Base-by-base conservation (phyloP, 108 stramenopile species). In the Parietichytrium sp. region DNA sequence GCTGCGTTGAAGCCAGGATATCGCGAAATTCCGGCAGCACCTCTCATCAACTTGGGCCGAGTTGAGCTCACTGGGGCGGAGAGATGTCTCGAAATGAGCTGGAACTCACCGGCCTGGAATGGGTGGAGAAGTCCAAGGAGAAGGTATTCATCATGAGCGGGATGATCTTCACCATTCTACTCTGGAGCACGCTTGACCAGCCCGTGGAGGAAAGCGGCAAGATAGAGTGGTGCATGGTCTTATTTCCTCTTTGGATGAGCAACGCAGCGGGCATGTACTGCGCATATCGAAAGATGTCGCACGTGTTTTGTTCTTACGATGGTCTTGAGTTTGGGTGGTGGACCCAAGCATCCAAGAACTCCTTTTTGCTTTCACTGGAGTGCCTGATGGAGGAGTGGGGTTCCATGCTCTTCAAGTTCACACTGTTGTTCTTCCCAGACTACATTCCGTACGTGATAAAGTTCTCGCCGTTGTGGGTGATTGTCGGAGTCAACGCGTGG, bases 181-280 rank as follows among this genome's bases (percentile, higher is more conserved):
- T 72, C 30, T 72, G 55, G 55, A 30, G 33, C 29, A 72, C 33
- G 38, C 55, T 72, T 4, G 55, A 72, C 55, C 42, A 72, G 13
- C 20, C 33, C 4, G 16, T 42, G 7, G 18, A 42, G 12, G 42
- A 8, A 4, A 23, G 10, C 30, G 4, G 26, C 26, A 27, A 27
- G 52, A 27, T 72, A 4, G n/a, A 8, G 20, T 72, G 55, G 55
- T 6, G 36, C 18, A 13, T 72, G 20, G 55, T 72, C 12, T 42
- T 72, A 8, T 30, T 18, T 8, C 55, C 55, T 4, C 18, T 72
- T 0, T 72, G 55, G 55, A 8, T 72, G 15, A 72, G 25, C 18
- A 72, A 72, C 18, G 4, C 8, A 4, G 4, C 42, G 4, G 38
- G 55, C 36, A 42, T 72, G 29, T 52, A 52, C 52, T 23, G 26